Evolutionary conservation across 2,329 filamentous ascomycete species (phyloP).

Genomic region (Didymella glomerata): DNA sequence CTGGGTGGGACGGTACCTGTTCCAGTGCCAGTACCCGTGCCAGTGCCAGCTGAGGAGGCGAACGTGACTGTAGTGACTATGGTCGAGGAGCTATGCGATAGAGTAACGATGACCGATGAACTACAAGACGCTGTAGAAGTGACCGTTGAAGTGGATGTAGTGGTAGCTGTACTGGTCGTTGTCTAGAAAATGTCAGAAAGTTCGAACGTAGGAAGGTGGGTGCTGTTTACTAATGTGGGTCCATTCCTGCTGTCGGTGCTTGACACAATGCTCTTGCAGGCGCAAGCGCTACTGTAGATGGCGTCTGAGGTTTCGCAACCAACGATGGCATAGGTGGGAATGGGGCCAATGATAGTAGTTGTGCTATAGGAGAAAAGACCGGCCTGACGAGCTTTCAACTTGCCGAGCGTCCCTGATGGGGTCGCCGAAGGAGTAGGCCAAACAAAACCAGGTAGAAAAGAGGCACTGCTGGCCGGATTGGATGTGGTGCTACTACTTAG

Average conservation of each 20-base stretch:
- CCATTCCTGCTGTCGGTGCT: constrained; percentile 19
- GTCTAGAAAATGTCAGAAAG: constrained; percentile 24
- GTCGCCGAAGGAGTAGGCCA: not conserved
- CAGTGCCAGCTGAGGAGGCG: constrained; percentile 13
- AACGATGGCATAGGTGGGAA: constrained; percentile 36
- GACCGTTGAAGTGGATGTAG: constrained; percentile 2
- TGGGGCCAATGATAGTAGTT: constrained; percentile 28
- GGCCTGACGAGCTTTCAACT: constrained; percentile 5
- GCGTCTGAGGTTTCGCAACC: not conserved
- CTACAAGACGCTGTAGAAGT: constrained; percentile 14
- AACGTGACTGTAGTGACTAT: not conserved
- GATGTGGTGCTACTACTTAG: not conserved
- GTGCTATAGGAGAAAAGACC: constrained; percentile 7
- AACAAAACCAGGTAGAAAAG: not conserved
- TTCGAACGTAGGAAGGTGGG: not conserved
- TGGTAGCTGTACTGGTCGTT: constrained; percentile 22
- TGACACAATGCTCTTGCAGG: constrained; percentile 34
- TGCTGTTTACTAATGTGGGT: constrained; percentile 33
- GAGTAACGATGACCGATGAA: constrained; percentile 22
- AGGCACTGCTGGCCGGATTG: not conserved
- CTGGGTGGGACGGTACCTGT: constrained; percentile 2
- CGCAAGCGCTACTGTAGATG: constrained; percentile 40
- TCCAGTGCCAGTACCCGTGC: not conserved
- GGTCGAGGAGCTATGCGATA: constrained; percentile 23
- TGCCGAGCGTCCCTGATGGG: not conserved